Base-by-base conservation (phyloP, 2,329 filamentous ascomycete genomes). In the Biscogniauxia sp. region DNA sequence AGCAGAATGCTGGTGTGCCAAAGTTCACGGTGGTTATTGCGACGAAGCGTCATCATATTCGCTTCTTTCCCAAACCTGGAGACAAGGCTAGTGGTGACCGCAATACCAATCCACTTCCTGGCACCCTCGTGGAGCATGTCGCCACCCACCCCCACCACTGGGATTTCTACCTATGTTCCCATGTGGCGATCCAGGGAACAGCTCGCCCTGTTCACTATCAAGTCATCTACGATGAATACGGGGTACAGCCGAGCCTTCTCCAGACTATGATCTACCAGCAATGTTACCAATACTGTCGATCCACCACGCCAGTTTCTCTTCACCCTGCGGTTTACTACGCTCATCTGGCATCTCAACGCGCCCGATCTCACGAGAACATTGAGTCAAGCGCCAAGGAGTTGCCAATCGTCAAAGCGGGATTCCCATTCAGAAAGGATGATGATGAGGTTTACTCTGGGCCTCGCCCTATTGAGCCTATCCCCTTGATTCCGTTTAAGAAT, bases 321-420 rank as follows among this genome's bases (percentile, higher is more conserved):
- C 91, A 88, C 66, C 95, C 95, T 0, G 93, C 95, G 0, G 89
- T 98, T 0, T 99, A 99, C 82, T 99, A 99, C 68, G 93, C 96
- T 0, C 95, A 99, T 76, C 77, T 99, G 64, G 93, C 93, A 37
- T 89, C 92, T 8, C 86, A 87, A 60, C 91, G 95, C 55, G 92
- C 91, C 20, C 87, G 88, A 57, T 81, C 87, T 3, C 95, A 99
- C 66, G 88, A 94, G 69, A 74, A 80, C 60, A 66, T 78, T 3
- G 71, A 78, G 0, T 72, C 79, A 0, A 82, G 79, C 17, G 77
- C 79, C 15, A 74, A 63, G 77, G 83, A 69, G 72, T 79, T 79
- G 55, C 73, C 75, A 55, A 66, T 76, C 11, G 78, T 78, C 11
- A 79, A 81, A 64, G 77, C 78, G 13, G 69, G 70, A 1, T 66